Conservation (phyloP, 2,329 filamentous ascomycete species). For the Mycocentrospora acerina region DNA sequence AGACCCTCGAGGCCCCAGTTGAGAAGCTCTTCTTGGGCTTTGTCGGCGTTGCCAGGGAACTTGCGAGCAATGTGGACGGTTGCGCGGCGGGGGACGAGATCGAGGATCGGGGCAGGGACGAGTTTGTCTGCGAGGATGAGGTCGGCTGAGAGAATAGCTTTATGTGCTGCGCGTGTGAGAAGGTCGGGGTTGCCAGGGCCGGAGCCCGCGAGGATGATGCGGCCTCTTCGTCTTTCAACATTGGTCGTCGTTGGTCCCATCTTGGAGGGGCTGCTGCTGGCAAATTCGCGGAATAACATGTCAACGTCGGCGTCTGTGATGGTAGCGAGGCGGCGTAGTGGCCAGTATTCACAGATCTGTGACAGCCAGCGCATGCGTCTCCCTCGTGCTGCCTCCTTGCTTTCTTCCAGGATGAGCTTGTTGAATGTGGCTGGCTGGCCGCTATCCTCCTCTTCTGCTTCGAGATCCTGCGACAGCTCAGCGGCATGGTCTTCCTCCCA, state of each 20-base stretch:
- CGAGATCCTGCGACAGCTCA: slow-evolving; percentile 47
- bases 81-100: slow-evolving; percentile 86
- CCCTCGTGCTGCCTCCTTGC: slow-evolving; percentile 72
- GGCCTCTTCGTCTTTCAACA: slow-evolving; percentile 52
- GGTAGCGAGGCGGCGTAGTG: slow-evolving; percentile 74
- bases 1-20: slow-evolving; percentile 72
- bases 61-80: slow-evolving; percentile 91
- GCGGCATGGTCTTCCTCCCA: slow-evolving; percentile 54
- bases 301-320: slow-evolving; percentile 81
- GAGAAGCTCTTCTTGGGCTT: slow-evolving; percentile 86
- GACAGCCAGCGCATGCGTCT: slow-evolving; percentile 88
- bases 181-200: slow-evolving; percentile 92
- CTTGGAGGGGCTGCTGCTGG: slow-evolving; percentile 41
- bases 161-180: slow-evolving; percentile 78
- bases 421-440: slow-evolving; percentile 86
- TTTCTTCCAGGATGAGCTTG: slow-evolving; percentile 72
- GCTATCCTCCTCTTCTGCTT: slow-evolving; percentile 61
- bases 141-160: slow-evolving; percentile 73
- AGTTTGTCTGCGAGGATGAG: slow-evolving; percentile 85
- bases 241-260: slow-evolving; percentile 21
- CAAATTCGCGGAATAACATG: slow-evolving; percentile 72
- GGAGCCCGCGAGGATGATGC: slow-evolving; percentile 85
- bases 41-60: slow-evolving; percentile 95
- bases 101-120: slow-evolving; percentile 79
- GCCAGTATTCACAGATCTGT: slow-evolving; percentile 99